Base-by-base conservation (phyloP, 164 flowering plant species). In the Tetrastigma voinierianum region DNA sequence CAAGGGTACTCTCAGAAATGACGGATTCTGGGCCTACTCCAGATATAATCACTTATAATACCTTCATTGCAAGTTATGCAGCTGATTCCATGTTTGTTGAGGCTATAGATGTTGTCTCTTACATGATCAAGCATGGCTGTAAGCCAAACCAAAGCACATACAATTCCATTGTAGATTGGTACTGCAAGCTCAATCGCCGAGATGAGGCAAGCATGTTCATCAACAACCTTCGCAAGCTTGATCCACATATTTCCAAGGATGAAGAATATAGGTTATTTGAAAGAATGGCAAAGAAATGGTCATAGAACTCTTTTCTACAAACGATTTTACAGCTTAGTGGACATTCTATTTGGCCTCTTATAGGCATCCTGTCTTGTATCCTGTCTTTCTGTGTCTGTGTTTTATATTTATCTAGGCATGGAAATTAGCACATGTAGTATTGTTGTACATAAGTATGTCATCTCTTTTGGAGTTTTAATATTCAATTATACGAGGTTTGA, bases 151-250 rank as follows among this genome's bases (percentile, higher is more conserved):
- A 84, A 71, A 81, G 68, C 66, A 91, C 97, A 1, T 90, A 90
- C 71, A 89, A 91, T 62, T 77, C 96, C 46, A 82, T 94, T 62
- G 83, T 94, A n/a, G 98, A 93, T 82, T 84, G 86, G 61, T 94
- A 86, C 64, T 87, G 96, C 73, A 91, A 89, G 72, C 85, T 77
- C 51, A 78, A 81, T 54, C 82, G 84, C 19, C 72, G 61, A 51
- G 90, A 83, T 57, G 98, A 95, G 68, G 97, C 93, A 8, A 61
- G 25, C 44, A 23, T 60, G 54, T 95, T 95, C 65, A 61, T 89
- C 18, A 69, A 58, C 20, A 81, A 83, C 68, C 89, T 92, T 71
- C 67, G 69, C 21, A 72, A 82, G 69, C 80, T 90, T 70, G 93
- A 95, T 79, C 86, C 89, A 3, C 77, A 77, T 46, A 54, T 84